Conservation (phyloP, 768 basidiomycete species). For the Pleurotus djamor region DNA sequence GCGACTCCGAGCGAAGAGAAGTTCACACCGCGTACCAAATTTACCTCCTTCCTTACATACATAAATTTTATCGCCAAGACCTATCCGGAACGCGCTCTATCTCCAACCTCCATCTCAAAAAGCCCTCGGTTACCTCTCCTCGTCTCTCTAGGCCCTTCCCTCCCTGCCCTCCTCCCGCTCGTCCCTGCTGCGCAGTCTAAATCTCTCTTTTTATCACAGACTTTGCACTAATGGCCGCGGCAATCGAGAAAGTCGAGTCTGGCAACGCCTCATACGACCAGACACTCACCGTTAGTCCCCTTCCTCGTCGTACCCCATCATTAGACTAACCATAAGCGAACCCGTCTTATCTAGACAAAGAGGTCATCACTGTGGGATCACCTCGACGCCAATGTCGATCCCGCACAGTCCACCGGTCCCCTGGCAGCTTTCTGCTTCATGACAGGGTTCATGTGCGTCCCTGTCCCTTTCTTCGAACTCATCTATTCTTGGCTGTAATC, state of each 20-base stretch:
- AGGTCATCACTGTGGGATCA: conserved; percentile 4
- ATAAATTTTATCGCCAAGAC: not conserved
- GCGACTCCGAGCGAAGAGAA: not conserved
- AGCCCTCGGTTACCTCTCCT: not conserved
- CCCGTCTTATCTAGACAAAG: not conserved
- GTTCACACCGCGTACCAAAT: conserved; percentile 1
- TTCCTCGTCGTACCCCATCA: not conserved
- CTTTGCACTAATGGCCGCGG: not conserved
- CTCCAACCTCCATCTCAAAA: conserved; percentile 4
- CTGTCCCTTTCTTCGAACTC: not conserved
- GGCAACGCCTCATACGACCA: not conserved
- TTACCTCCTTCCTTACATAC: not conserved
- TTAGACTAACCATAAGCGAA: not conserved
- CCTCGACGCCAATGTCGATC: conserved; percentile 28
- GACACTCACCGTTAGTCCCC: not conserved
- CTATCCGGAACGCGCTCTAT: conserved; percentile 2
- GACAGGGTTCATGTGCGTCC: conserved; percentile 54
- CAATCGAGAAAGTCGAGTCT: conserved; percentile 7
- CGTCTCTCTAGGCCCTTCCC: not conserved
- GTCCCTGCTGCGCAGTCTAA: not conserved
- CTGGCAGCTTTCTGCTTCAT: conserved; percentile 53
- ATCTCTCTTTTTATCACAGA: not conserved
- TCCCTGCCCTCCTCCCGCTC: not conserved
- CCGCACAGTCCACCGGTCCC: conserved; percentile 30
- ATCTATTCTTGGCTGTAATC: not conserved